These are phyloP conservation scores for Myriosclerotinia duriaeana DNA, from an alignment of 2,329 filamentous ascomycete species.

Conservation along the genomic window DNA sequence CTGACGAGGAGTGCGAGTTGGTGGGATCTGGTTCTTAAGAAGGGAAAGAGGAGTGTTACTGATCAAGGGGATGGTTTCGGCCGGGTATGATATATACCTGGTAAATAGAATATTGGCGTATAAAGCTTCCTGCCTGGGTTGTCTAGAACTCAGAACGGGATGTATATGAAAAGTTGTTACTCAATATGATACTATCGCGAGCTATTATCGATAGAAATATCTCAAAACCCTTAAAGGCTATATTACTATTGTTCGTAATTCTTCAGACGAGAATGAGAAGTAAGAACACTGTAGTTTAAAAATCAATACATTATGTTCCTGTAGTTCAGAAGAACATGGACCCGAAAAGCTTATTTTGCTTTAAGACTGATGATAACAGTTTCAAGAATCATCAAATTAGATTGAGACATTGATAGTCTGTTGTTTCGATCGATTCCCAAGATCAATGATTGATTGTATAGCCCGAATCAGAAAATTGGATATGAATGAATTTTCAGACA, in stretches of 20 bases:
- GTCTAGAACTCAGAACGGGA: neutral
- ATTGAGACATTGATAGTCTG: no score
- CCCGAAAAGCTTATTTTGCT: neutral
- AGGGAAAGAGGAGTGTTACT: conserved; percentile 3
- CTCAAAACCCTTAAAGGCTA: neutral
- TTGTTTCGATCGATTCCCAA: no score
- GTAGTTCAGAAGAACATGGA: neutral
- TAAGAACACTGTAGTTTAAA: neutral
- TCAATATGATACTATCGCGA: neutral
- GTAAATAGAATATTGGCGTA: neutral
- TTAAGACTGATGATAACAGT: neutral
- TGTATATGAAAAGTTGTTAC: neutral
- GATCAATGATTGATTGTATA: neutral
- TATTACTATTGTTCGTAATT: neutral
- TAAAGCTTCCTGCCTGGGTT: no score
- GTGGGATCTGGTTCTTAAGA: conserved; percentile 6
- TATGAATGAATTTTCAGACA: neutral
- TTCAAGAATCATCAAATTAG: neutral
- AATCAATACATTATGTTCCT: neutral
- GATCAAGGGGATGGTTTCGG: neutral
- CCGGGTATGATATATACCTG: neutral
- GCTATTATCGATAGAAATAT: neutral
- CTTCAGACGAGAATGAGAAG: neutral
- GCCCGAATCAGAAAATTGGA: neutral
- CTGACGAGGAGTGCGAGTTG: conserved; percentile 13